Base-by-base conservation (phyloP, 306 rosid species). In the Spatholobus suberectus region DNA sequence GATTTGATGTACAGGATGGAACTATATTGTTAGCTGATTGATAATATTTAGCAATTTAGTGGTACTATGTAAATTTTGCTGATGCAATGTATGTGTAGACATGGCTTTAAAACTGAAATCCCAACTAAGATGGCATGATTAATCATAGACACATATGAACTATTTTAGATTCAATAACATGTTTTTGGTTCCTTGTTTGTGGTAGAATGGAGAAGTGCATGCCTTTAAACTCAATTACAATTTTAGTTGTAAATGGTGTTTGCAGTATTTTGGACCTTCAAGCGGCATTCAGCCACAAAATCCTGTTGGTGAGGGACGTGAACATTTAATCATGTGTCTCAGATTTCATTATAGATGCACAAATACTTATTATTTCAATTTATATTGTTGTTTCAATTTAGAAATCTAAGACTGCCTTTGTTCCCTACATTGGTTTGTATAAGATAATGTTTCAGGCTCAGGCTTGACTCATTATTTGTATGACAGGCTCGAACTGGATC, bases 241-340 rank as follows among this genome's bases (percentile, higher is more conserved):
- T 79, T 87, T 79, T 81, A 85, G 88, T 85, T 82, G 88, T 88
- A 85, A 82, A 88, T 85, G 82, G 85, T 88, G 78, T 80, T 87
- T 88, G 90, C 89, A 85, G 89, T 77, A 87, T 87, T 67, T 79
- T 82, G 86, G 87, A 88, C 59, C 90, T 88, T 82, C 87, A 88
- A 88, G 90, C 85, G 76, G 81, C 89, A 82, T 85, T 83, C 87
- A 82, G 89, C 85, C 89, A 88, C 91, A 71, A 85, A 85, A 79
- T 71, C 66, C 76, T 76, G 72, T 85, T 83, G 90, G 90, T 82
- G 83, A 85, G 90, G 80, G 81, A 62, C 43, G 44, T 55, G 62
- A 82, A 76, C 85, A 75, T 85, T 79, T 63, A 82, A 85, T 82
- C 85, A 69, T 79, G 85, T 78, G 77, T 73, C 70, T 79, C 46